These are phyloP conservation scores for Sistotremastrum niveocremeum DNA, from an alignment of 768 basidiomycete species.

Conservation along the genomic window DNA sequence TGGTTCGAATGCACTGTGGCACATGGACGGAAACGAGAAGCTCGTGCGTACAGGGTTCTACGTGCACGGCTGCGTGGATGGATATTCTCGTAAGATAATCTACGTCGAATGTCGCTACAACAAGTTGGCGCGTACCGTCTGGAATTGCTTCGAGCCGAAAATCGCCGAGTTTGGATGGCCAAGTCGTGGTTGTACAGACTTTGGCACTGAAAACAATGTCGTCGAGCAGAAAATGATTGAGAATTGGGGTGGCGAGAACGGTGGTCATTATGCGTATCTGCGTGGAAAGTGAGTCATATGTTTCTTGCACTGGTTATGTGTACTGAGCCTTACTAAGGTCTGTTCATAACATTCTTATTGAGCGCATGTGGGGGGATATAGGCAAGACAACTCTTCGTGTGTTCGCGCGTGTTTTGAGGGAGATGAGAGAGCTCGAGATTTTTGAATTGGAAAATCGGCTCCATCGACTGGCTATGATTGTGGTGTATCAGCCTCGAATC, in stretches of 20 bases:
- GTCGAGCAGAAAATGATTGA: constrained; percentile 10
- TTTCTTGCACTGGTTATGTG: too few relatives aligned
- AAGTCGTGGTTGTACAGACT: too few relatives aligned
- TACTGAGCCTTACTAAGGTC: too few relatives aligned
- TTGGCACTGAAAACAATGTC: constrained; percentile 9
- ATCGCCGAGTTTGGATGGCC: too few relatives aligned
- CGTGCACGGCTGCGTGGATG: constrained; percentile 11
- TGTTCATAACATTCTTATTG: constrained; percentile 18
- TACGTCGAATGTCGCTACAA: constrained; percentile 9
- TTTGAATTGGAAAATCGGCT: constrained; percentile 13
- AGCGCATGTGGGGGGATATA: constrained; percentile 16
- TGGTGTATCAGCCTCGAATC: constrained; percentile 18
- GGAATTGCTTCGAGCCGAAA: too few relatives aligned
- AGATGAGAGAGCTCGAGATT: constrained; percentile 14
- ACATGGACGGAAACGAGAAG: too few relatives aligned
- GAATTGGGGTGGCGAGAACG: constrained; percentile 3
- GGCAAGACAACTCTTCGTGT: constrained; percentile 17
- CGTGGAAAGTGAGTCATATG: too few relatives aligned
- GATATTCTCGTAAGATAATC: constrained; percentile 6
- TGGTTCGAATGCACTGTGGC: too few relatives aligned
- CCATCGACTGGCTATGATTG: constrained; percentile 12
- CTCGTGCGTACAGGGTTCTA: too few relatives aligned
- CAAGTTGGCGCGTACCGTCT: too few relatives aligned
- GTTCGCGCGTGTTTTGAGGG: constrained; percentile 16
- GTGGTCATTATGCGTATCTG: too few relatives aligned